A percentile compares a stretch with the other conserved stretches of the same genome.
These are phyloP conservation scores for Hortiboletus flavorubellus DNA, from an alignment of 768 basidiomycete genomes.

Conservation along the genomic window DNA sequence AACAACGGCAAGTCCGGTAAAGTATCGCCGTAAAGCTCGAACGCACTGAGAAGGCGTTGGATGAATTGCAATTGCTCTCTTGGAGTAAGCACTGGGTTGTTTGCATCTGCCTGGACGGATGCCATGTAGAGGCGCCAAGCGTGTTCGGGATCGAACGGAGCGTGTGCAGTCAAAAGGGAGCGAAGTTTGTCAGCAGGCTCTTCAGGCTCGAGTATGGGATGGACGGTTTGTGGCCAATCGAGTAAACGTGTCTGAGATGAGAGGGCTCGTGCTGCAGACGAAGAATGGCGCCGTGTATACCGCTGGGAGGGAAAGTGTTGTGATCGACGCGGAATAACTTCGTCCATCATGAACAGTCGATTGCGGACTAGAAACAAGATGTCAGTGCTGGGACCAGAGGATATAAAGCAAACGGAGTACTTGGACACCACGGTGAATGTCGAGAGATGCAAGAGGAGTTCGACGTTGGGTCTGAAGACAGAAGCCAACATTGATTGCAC, in stretches of 20 bases:
- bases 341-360: slow-evolving; percentile 36
- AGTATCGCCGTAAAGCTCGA: slow-evolving; percentile 13
- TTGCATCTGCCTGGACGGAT: slow-evolving; percentile 7
- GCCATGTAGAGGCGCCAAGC: slow-evolving; percentile 40
- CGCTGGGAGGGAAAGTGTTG: slow-evolving; percentile 17
- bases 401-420: slow-evolving; percentile 29
- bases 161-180: slow-evolving; percentile 14
- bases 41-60: slow-evolving; percentile 19
- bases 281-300: slow-evolving; percentile 22
- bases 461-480: neutral
- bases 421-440: slow-evolving; percentile 48
- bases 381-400: slow-evolving; percentile 6
- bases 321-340: slow-evolving; percentile 30
- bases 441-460: slow-evolving; percentile 47
- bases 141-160: slow-evolving; percentile 34
- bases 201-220: slow-evolving; percentile 3
- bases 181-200: slow-evolving; percentile 13
- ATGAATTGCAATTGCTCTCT: slow-evolving; percentile 28
- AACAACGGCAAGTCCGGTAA: slow-evolving; percentile 20
- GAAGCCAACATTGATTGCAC: slow-evolving; percentile 26
- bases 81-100: slow-evolving; percentile 15
- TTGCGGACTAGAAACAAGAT: slow-evolving; percentile 27
- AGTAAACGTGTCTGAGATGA: slow-evolving; percentile 11
- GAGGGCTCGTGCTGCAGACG: slow-evolving; percentile 17
- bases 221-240: slow-evolving; percentile 4